phyloP scores from a whole-genome alignment of 1,284 basidiomycete species.

The Tetrapyrgos nigripes region DNA sequence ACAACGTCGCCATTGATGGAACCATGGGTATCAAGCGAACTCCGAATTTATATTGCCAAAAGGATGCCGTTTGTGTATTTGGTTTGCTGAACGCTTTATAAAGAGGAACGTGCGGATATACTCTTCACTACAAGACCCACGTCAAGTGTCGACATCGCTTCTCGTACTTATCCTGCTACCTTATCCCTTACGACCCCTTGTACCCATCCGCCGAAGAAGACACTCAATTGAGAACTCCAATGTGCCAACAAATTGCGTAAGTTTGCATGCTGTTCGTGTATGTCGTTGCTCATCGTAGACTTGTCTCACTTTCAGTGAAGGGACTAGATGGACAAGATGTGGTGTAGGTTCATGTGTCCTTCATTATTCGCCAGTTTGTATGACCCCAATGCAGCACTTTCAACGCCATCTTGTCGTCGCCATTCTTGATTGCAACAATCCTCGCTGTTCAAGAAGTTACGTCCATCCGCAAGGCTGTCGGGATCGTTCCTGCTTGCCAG shows the following conservation, averaged over 20 bases:
- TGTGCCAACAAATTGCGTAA: constrained; percentile 67
- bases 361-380: constrained; percentile 10
- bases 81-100: background rate
- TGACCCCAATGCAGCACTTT: constrained; percentile 58
- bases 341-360: constrained; percentile 64
- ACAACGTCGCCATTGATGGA: background rate
- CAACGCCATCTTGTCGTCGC: constrained; percentile 72
- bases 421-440: constrained; percentile 70
- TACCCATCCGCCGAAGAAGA: background rate
- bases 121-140: background rate
- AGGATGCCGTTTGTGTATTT: background rate
- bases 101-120: background rate
- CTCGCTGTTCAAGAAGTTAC: constrained; percentile 66
- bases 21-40: background rate
- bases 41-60: background rate
- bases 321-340: constrained; percentile 72
- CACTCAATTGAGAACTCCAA: constrained; percentile 24
- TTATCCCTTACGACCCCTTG: too few relatives aligned
- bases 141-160: too few relatives aligned
- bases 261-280: constrained; percentile 22
- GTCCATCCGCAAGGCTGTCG: constrained; percentile 62
- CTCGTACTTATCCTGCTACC: too few relatives aligned
- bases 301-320: constrained; percentile 54
- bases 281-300: background rate
- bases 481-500: constrained; percentile 56